Evolutionary conservation across 2,329 filamentous ascomycete genomes (phyloP), one percentile per base, ranked within the genome.

Genomic region (Stemphylium vesicarium): DNA sequence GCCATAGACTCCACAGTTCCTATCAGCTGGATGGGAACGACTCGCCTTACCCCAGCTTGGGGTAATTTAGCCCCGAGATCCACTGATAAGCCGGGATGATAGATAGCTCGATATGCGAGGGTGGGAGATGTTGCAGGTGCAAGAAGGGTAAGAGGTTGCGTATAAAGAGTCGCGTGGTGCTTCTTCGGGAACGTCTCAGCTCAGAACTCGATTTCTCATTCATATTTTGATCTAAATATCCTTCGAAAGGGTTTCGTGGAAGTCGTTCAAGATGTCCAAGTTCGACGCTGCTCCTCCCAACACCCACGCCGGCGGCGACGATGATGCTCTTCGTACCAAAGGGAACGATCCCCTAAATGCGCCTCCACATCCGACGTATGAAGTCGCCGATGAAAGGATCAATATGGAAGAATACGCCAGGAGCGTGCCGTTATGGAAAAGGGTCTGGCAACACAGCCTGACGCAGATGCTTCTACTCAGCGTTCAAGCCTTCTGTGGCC

Each of bases 401-500:
- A 73, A 80, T 47, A 77, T 80, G 68, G 65, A 64, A 20, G 66
- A 66, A 31, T 72, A 72, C 48, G 60, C 57, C 12, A 56, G 62
- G 7, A 65, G 51, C 1, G 68, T 70, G 1, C 79, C 79, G 1
- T 54, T 69, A 4, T 81, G 79, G 79, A 80, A 78, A 57, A 73
- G 77, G 3, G 58, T 80, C 4, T 78, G 77, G 68, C 77, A 78
- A 56, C 77, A 81, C 58, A 80, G 79, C 58, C 71, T 81, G 59
- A 81, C 79, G 4, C 79, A 81, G 65, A 81, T 81, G 79, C 64
- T 81, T 62, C 69, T 81, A 4, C 63, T 81, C 10, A 80, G 78
- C 36, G 64, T 81, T 9, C 79, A 81, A 59, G 77, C 78, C 0
- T 80, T 80, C 48, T 69, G 66, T 35, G 68, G 68, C 41, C 68